A percentile compares a stretch with the other conserved stretches of the same genome.
These are phyloP conservation scores for Penicillium fimorum DNA, from an alignment of 495 filamentous ascomycete genomes.

Conservation along the genomic window DNA sequence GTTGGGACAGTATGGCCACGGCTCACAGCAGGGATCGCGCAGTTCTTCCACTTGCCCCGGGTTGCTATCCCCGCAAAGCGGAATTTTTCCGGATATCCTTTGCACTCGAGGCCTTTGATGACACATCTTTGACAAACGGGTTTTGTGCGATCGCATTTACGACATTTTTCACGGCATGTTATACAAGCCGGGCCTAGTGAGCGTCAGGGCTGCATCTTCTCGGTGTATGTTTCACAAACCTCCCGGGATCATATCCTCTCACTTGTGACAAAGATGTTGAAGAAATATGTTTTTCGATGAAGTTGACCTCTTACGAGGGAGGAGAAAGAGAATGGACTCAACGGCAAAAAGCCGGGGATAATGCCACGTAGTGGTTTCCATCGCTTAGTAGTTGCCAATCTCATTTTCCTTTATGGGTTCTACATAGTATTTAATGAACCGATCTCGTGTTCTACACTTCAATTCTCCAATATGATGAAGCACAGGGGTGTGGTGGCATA, in stretches of 20 bases:
- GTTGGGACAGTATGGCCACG: not conserved
- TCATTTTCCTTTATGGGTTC: not conserved
- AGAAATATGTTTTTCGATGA: not conserved
- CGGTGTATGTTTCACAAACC: not conserved
- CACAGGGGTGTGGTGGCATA: no score
- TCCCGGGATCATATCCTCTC: not conserved
- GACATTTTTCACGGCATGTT: conserved; percentile 37
- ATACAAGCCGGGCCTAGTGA: conserved; percentile 29
- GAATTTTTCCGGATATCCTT: conserved; percentile 43
- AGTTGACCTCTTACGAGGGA: not conserved
- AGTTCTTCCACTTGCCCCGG: conserved; percentile 38
- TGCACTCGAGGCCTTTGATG: conserved; percentile 31
- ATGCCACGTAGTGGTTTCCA: not conserved
- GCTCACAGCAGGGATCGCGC: conserved; percentile 6
- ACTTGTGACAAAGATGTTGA: not conserved
- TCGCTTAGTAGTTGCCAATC: not conserved
- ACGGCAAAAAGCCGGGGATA: not conserved
- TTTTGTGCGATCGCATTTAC: conserved; percentile 31
- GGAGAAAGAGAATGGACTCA: not conserved
- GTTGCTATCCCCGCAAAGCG: conserved; percentile 40
- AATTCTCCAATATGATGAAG: not conserved
- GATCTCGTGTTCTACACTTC: not conserved
- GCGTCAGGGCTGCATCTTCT: not conserved
- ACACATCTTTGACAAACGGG: conserved; percentile 30
- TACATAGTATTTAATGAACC: not conserved